These are phyloP conservation scores for Camelina laxa DNA, from an alignment of 345 rosid species.

Conservation along the genomic window DNA sequence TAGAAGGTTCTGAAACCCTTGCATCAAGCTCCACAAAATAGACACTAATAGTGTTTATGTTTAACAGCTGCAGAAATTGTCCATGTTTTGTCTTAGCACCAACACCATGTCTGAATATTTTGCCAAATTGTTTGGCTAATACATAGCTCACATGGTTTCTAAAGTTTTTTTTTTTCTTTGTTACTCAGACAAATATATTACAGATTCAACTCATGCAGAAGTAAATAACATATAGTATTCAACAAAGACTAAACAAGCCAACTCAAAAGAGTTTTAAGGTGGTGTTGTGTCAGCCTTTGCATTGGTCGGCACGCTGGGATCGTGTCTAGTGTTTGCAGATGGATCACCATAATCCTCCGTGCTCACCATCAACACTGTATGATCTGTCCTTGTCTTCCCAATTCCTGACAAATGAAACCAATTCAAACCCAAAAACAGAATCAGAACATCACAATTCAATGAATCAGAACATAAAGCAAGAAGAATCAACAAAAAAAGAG, in stretches of 20 bases:
- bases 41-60: background rate
- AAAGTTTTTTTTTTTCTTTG: conserved; percentile 5
- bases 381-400: background rate
- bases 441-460: background rate
- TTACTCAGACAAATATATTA: conserved; percentile 9
- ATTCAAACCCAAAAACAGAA: conserved; percentile 9
- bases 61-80: background rate
- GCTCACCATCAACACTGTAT: conserved; percentile 25
- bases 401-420: conserved; percentile 25
- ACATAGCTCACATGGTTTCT: conserved; percentile 13
- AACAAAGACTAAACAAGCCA: conserved; percentile 25
- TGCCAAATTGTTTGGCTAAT: background rate
- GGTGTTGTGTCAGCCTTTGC: conserved; percentile 29
- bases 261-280: conserved; percentile 25
- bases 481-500: background rate
- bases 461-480: conserved; percentile 2
- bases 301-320: conserved; percentile 34
- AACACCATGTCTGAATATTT: background rate
- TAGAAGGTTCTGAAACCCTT: conserved; percentile 13
- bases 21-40: background rate
- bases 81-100: background rate
- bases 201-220: background rate
- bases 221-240: background rate
- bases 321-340: conserved; percentile 40
- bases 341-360: conserved; percentile 45